Base-by-base conservation (phyloP, 768 basidiomycete genomes). In the Agrocybe pediades region DNA sequence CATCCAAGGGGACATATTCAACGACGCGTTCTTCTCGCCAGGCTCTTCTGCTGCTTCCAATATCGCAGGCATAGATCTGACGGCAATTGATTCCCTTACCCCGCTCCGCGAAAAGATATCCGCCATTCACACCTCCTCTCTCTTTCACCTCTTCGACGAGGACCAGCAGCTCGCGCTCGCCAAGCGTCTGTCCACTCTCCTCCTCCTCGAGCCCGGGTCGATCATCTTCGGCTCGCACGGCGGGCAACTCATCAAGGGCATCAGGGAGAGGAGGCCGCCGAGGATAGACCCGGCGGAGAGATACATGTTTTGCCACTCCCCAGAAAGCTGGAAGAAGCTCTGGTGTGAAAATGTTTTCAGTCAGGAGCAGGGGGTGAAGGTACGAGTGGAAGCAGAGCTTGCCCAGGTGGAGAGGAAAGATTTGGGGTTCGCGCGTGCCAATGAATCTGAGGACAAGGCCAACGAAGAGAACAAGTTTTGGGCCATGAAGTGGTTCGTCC, bases 1-100 rank as follows among this genome's bases (percentile, higher is more conserved):
- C 62, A 49, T 88, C 15, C 66, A 73, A 15, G 87, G 86, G 0
- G 77, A 88, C 55, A 72, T 67, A 0, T 78, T 88, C 45, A 74
- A 85, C 54, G 66, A 75, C 7, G 52, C 58, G 2, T 69, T 80
- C 47, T 71, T 86, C 19, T 60, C 62, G 4, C 33, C 41, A 63
- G 67, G 41, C 59, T 62, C 26, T 9, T 47, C 30, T 9, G 11
- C 48, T 19, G 43, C 40, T 33, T 17, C 3, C 53, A 20, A n/a
- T 48, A 59, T n/a, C 39, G 19, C 50, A 17, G 15, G 29, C 29
- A 30, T 15, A 36, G 4, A 36, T 15, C 23, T 43, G 4, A 16
- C 39, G 40, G 53, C 55, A 23, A 27, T 71, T 16, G 61, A 43
- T 1, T 63, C 62, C 16, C 62, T 71, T 25, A 70, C 60, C 9